Percentiles rank a stretch among this genome's conserved stretches.
Evolutionary conservation across 2,329 filamentous ascomycete genomes (phyloP).

Genomic region (Ascocoryne sarcoides): DNA sequence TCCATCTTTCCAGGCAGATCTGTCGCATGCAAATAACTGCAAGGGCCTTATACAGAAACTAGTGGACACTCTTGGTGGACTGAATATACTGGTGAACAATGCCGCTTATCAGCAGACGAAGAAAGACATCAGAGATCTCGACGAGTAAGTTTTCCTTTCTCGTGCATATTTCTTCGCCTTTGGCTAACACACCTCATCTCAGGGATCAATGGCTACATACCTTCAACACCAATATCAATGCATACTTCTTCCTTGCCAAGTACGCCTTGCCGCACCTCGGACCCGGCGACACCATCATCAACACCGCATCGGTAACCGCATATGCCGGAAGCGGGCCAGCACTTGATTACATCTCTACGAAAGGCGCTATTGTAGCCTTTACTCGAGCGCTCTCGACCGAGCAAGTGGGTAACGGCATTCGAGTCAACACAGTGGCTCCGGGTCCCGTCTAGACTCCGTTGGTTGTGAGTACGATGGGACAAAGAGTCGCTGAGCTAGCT

Average conservation of each 20-base stretch:
- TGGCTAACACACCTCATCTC: slow-evolving; percentile 1
- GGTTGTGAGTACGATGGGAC: slow-evolving; percentile 64
- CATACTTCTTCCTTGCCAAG: slow-evolving; percentile 73
- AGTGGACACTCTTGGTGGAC: slow-evolving; percentile 52
- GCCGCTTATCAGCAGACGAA: slow-evolving; percentile 68
- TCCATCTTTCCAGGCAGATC: slow-evolving; percentile 56
- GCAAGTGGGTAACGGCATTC: slow-evolving; percentile 59
- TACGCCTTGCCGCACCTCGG: slow-evolving; percentile 68
- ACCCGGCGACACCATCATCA: slow-evolving; percentile 69
- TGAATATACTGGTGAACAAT: slow-evolving; percentile 71
- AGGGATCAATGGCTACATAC: slow-evolving; percentile 72
- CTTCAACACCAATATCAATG: slow-evolving; percentile 77
- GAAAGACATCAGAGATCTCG: slow-evolving; percentile 60
- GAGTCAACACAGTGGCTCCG: slow-evolving; percentile 68
- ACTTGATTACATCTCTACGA: slow-evolving; percentile 73
- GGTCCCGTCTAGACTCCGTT: slow-evolving; percentile 74
- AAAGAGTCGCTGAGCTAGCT: slow-evolving; percentile 64
- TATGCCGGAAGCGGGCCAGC: slow-evolving; percentile 74
- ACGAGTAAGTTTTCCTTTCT: slow-evolving; percentile 44
- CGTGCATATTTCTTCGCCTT: background rate
- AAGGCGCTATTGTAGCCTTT: slow-evolving; percentile 72
- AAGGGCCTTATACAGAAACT: slow-evolving; percentile 60
- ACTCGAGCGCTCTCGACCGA: slow-evolving; percentile 72
- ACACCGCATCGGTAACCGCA: slow-evolving; percentile 76
- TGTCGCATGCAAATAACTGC: slow-evolving; percentile 59